Conservation (phyloP, 805 yeast genomes). For the Saccharomycopsis capsularis region DNA sequence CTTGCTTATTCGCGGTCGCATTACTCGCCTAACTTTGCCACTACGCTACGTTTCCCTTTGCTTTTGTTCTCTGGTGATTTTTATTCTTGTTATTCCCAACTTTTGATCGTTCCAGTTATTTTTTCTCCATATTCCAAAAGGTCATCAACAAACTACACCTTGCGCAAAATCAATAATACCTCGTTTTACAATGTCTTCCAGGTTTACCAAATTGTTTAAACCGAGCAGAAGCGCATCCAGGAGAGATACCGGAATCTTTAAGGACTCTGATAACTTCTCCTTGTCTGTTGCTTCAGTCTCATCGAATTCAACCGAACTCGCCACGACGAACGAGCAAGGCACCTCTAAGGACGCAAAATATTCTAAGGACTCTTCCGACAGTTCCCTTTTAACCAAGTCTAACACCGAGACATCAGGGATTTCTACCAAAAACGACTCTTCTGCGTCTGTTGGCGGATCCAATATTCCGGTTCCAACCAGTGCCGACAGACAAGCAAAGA, state of each 20-base stretch:
- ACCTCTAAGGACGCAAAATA: not conserved
- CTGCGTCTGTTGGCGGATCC: not conserved
- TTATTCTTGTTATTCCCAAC: no score
- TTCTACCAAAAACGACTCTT: not conserved
- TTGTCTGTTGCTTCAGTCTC: constrained; percentile 11
- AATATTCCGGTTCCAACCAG: not conserved
- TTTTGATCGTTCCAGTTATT: no score
- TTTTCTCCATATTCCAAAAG: no score
- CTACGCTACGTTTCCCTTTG: no score
- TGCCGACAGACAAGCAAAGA: not conserved
- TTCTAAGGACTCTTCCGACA: not conserved
- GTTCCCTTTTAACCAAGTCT: not conserved
- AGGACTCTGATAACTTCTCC: constrained; percentile 16
- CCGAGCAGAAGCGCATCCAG: constrained; percentile 10
- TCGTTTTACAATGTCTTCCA: constrained; percentile 13
- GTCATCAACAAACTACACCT: no score
- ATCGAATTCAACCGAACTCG: constrained; percentile 7
- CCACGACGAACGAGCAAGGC: not conserved
- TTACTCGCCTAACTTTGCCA: no score
- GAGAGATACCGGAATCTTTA: not conserved
- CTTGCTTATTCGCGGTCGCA: no score
- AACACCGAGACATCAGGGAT: not conserved
- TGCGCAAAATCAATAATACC: no score
- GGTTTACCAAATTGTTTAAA: constrained; percentile 21
- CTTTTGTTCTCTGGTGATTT: no score